Conservation (phyloP, 2,329 filamentous ascomycete species). For the Polytolypa hystricis region DNA sequence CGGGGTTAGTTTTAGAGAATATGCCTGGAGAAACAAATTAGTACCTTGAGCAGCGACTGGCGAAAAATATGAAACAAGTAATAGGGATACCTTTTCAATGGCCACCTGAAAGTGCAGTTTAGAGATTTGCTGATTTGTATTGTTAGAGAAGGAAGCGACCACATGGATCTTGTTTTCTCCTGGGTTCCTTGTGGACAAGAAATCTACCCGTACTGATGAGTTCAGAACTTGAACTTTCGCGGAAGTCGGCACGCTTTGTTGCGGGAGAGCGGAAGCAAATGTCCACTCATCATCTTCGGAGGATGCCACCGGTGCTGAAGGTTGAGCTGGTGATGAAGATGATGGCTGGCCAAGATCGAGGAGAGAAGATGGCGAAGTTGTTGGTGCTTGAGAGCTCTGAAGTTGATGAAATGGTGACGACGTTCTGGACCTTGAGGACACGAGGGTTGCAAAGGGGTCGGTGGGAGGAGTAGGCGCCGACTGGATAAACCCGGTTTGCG, state of each 20-base stretch:
- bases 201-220: slow-evolving; percentile 59
- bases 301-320: slow-evolving; percentile 11
- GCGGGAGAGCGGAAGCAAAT: slow-evolving; percentile 77
- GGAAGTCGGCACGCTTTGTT: slow-evolving; percentile 45
- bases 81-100: slow-evolving; percentile 65
- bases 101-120: slow-evolving; percentile 86
- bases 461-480: slow-evolving; percentile 30
- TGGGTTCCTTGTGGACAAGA: slow-evolving; percentile 53
- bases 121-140: slow-evolving; percentile 55
- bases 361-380: slow-evolving; percentile 20
- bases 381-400: slow-evolving; percentile 13
- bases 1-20: slow-evolving; percentile 68
- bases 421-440: slow-evolving; percentile 42
- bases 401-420: slow-evolving; percentile 28
- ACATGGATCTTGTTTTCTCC: slow-evolving; percentile 53
- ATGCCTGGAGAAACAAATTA: slow-evolving; percentile 57
- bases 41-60: neutral
- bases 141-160: slow-evolving; percentile 74
- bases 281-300: slow-evolving; percentile 83
- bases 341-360: slow-evolving; percentile 21
- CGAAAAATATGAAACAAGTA: neutral
- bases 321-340: slow-evolving; percentile 8
- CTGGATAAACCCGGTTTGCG: slow-evolving; percentile 20
- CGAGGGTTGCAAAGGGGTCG: slow-evolving; percentile 52
- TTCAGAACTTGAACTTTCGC: slow-evolving; percentile 59